Evolutionary conservation across 164 flowering plant genomes (phyloP), one percentile per base, ranked within the genome.

Genomic region (Aristolochia californica): DNA sequence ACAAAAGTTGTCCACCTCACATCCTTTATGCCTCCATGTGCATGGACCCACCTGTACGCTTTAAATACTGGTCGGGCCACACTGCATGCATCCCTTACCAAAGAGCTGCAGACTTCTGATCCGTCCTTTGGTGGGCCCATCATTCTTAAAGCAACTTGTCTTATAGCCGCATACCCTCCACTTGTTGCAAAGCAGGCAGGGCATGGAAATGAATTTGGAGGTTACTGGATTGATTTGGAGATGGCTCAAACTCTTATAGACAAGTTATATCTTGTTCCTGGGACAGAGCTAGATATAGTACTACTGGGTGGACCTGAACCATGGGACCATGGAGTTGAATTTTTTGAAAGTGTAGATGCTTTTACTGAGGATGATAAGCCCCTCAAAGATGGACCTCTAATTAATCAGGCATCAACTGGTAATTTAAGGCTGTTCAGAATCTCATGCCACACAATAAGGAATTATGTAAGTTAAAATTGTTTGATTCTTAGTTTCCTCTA

Each of bases 131-230:
- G 71, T 65, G 82, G 72, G 47, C 73, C 78, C 21, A 59, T 64
- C 60, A 56, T 63, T 58, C 64, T 88, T 45, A 82, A 81, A 72
- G 87, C 85, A 55, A 77, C 91, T 59, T 69, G 71, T 49, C 62
- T 24, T 48, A 76, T 88, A 66, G 86, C 84, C 30, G 84, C 98
- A 13, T 89, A 76, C 64, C 52, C 50, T 56, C 94, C 98, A 13
- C 89, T 93, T 71, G 45, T 59, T 56, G 70, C 79, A 66, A 65
- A 61, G 28, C 93, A 85, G 73, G 79, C 64, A 25, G 79, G 86
- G 64, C 80, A 88, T 71, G 98, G 98, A 43, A 93, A 77, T 62
- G 72, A 73, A 45, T 87, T 75, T 80, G 98, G 97, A 67, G 98
- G 98, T 56, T 88, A 87, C 62, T 80, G 80, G 83, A 72, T 76